A percentile compares a stretch with the other conserved stretches of the same genome.
phyloP scores from a whole-genome alignment of 1,284 basidiomycete genomes.

The Cryptococcus jaspeensis region DNA sequence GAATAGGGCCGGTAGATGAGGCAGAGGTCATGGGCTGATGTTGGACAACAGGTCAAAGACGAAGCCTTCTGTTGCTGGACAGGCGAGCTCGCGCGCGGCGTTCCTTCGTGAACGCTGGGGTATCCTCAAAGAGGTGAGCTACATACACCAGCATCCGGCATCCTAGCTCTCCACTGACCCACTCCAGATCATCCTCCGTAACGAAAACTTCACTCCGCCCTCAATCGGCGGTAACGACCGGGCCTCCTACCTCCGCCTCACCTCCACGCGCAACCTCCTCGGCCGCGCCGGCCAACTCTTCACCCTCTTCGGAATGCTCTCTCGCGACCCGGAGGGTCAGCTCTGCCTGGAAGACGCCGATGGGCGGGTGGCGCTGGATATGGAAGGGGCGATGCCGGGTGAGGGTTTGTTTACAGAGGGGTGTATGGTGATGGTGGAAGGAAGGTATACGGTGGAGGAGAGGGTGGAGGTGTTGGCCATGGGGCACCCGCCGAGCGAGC shows the following conservation, averaged over 20 bases:
- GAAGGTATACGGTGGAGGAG: conserved; percentile 91
- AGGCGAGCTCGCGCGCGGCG: conserved; percentile 71
- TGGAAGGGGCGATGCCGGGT: conserved; percentile 85
- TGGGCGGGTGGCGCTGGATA: conserved; percentile 83
- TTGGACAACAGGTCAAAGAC: conserved; percentile 46
- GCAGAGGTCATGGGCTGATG: neutral
- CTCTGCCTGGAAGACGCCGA: conserved; percentile 92
- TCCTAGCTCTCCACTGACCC: too few relatives aligned
- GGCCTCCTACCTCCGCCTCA: conserved; percentile 80
- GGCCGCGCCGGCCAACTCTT: conserved; percentile 89
- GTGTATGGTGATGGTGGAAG: conserved; percentile 90
- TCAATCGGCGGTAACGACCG: conserved; percentile 82
- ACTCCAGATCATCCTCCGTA: conserved; percentile 73
- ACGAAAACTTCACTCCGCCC: conserved; percentile 95
- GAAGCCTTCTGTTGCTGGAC: conserved; percentile 68
- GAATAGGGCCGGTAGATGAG: neutral
- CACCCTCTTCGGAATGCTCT: conserved; percentile 88
- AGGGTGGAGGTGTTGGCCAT: conserved; percentile 86
- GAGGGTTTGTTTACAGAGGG: conserved; percentile 98
- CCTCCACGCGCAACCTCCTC: conserved; percentile 92
- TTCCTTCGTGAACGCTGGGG: conserved; percentile 78
- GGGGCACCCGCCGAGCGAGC: conserved; percentile 94
- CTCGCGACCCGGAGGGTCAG: conserved; percentile 83
- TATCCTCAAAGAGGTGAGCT: conserved; percentile 72
- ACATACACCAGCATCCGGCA: too few relatives aligned